phyloP scores from a whole-genome alignment of 805 yeast species.

The Myxozyma neotropica region DNA sequence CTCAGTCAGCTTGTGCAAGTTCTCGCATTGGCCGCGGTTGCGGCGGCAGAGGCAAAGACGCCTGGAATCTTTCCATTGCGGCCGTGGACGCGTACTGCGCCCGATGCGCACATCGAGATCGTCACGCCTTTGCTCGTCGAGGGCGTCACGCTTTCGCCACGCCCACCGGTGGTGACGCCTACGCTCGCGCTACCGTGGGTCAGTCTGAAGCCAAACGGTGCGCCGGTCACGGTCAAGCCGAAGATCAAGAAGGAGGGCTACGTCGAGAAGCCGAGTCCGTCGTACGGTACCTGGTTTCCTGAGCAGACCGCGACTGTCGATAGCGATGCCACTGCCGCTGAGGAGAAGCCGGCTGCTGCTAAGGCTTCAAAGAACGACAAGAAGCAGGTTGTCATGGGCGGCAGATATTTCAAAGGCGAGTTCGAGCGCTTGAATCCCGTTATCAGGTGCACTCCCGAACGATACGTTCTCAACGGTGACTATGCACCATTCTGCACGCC shows the following conservation, averaged over 20 bases:
- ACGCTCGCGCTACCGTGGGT: slow-evolving; percentile 80
- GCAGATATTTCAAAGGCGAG: slow-evolving; percentile 23
- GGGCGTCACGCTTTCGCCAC: slow-evolving; percentile 63
- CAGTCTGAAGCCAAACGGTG: slow-evolving; percentile 71
- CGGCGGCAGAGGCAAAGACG: slow-evolving; percentile 30
- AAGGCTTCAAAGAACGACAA: not conserved
- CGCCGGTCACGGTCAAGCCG: slow-evolving; percentile 78
- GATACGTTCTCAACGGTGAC: slow-evolving; percentile 53
- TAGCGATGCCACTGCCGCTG: not conserved
- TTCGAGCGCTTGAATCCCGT: slow-evolving; percentile 68
- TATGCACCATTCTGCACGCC: slow-evolving; percentile 91
- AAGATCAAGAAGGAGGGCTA: slow-evolving; percentile 65
- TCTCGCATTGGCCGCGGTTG: slow-evolving; percentile 14
- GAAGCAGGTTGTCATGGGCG: slow-evolving; percentile 12
- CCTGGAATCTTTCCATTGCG: slow-evolving; percentile 29
- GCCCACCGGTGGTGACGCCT: slow-evolving; percentile 45
- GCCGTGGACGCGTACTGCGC: slow-evolving; percentile 35
- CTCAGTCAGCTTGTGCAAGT: not conserved
- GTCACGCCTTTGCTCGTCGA: slow-evolving; percentile 66
- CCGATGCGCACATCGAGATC: slow-evolving; percentile 50
- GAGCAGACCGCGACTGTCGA: slow-evolving; percentile 52
- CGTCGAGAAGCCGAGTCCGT: slow-evolving; percentile 67
- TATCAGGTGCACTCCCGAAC: slow-evolving; percentile 81
- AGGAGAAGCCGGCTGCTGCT: not conserved
- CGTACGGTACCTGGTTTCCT: slow-evolving; percentile 69